These are phyloP conservation scores for Aspergillus fijiensis DNA, from an alignment of 2,329 filamentous ascomycete genomes.

Conservation along the genomic window DNA sequence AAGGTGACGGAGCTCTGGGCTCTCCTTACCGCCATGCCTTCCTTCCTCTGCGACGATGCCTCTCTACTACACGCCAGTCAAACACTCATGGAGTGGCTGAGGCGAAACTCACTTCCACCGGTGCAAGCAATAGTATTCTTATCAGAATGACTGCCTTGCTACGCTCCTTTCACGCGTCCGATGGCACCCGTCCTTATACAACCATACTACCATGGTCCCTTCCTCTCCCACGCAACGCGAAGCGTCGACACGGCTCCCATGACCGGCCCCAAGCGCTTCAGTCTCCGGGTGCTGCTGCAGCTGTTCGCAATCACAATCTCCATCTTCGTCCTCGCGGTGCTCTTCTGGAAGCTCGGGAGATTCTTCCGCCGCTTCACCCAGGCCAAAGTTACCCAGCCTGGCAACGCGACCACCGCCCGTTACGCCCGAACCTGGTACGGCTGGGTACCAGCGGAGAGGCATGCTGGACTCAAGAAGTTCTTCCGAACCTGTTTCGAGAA, in stretches of 20 bases:
- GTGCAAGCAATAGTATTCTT: constrained; percentile 19
- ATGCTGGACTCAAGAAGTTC: constrained; percentile 30
- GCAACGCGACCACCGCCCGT: constrained; percentile 32
- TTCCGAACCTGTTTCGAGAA: constrained; percentile 21
- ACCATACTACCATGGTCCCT: constrained; percentile 26
- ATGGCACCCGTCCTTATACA: constrained; percentile 34
- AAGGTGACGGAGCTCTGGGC: background rate
- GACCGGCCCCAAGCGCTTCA: constrained; percentile 28
- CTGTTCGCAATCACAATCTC: constrained; percentile 38
- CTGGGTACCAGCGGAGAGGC: constrained; percentile 37
- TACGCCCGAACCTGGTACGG: constrained; percentile 46
- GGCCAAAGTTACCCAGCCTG: constrained; percentile 32
- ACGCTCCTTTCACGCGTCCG: constrained; percentile 8
- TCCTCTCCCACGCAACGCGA: constrained; percentile 27
- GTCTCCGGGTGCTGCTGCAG: constrained; percentile 30
- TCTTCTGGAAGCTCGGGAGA: constrained; percentile 41
- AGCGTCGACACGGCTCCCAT: constrained; percentile 23
- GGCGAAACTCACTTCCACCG: background rate
- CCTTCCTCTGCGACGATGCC: background rate
- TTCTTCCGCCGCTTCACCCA: constrained; percentile 39
- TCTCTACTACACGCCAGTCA: background rate
- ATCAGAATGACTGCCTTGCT: constrained; percentile 18
- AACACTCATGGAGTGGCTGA: too few relatives aligned
- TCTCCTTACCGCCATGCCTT: background rate
- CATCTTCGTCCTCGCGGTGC: constrained; percentile 39